Percentiles rank a stretch among this genome's conserved stretches.
Conservation (phyloP, 352 stramenopile genomes). For the Phytophthora lateralis region DNA sequence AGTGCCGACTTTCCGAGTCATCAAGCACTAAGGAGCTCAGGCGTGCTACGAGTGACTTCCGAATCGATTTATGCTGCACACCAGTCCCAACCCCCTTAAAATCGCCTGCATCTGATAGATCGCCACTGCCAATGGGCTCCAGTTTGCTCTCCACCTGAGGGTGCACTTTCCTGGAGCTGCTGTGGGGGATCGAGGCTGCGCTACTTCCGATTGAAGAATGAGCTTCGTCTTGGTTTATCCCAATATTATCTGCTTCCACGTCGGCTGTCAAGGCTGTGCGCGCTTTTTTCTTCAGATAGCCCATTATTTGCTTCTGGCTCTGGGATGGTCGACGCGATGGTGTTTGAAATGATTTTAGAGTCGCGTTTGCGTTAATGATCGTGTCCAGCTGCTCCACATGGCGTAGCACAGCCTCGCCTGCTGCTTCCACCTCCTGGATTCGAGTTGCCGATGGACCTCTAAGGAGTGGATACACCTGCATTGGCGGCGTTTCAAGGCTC, state of each 20-base stretch:
- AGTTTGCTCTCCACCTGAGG: conserved; percentile 27
- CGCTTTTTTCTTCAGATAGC: conserved; percentile 29
- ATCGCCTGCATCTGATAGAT: conserved; percentile 11
- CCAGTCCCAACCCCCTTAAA: neutral
- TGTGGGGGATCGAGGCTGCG: neutral
- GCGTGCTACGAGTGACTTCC: conserved; percentile 17
- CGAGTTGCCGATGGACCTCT: conserved; percentile 15
- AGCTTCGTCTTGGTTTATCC: conserved; percentile 3
- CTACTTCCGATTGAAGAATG: conserved; percentile 4
- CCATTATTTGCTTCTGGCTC: conserved; percentile 27
- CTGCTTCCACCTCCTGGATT: conserved; percentile 16
- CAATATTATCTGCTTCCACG: neutral
- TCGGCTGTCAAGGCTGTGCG: conserved; percentile 16
- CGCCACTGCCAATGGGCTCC: conserved; percentile 14
- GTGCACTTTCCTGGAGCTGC: conserved; percentile 26
- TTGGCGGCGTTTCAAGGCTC: neutral
- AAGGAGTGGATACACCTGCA: conserved; percentile 4
- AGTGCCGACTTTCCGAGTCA: conserved; percentile 9
- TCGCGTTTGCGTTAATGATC: conserved; percentile 43
- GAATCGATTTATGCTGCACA: conserved; percentile 16
- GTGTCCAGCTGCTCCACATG: conserved; percentile 51
- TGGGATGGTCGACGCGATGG: conserved; percentile 8
- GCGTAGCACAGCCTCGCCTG: conserved; percentile 37
- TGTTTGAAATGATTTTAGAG: conserved; percentile 15
- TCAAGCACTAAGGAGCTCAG: conserved; percentile 24